Percentiles rank a stretch among this genome's conserved stretches.
Conservation (phyloP, 331 rosid species). For the Quercus phellos region DNA sequence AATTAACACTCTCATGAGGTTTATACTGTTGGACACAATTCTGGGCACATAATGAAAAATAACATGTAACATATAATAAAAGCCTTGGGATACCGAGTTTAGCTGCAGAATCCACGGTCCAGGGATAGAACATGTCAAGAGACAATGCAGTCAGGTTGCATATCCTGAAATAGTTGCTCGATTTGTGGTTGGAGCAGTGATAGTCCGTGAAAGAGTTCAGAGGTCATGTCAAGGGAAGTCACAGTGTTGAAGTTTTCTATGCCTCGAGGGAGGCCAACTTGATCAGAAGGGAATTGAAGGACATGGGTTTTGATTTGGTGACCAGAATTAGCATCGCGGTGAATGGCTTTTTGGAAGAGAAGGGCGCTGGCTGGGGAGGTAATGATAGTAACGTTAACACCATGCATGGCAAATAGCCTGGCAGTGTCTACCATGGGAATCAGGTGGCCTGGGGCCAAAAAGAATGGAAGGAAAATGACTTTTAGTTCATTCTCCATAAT, state of each 20-base stretch:
- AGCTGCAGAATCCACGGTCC: constrained; percentile 37
- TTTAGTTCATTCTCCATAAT: constrained; percentile 12
- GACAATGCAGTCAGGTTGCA: constrained; percentile 30
- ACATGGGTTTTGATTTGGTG: constrained; percentile 15
- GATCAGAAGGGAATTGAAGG: constrained; percentile 26
- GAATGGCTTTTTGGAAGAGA: constrained; percentile 30
- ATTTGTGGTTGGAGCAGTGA: constrained; percentile 14
- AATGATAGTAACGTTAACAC: constrained; percentile 31
- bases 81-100: constrained; percentile 44
- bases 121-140: constrained; percentile 31
- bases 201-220: background rate
- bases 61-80: constrained; percentile 27
- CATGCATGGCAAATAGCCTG: constrained; percentile 34
- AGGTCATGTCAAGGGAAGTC: constrained; percentile 1
- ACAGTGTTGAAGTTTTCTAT: constrained; percentile 24
- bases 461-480: constrained; percentile 41
- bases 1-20: constrained; percentile 13
- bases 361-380: constrained; percentile 32
- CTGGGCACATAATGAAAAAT: constrained; percentile 9
- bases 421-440: constrained; percentile 39
- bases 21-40: constrained; percentile 12
- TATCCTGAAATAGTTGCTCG: constrained; percentile 19
- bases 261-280: constrained; percentile 32
- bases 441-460: constrained; percentile 33
- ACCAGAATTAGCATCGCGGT: constrained; percentile 16